phyloP scores from a whole-genome alignment of 164 flowering plant genomes.

The Dillenia turbinata region DNA sequence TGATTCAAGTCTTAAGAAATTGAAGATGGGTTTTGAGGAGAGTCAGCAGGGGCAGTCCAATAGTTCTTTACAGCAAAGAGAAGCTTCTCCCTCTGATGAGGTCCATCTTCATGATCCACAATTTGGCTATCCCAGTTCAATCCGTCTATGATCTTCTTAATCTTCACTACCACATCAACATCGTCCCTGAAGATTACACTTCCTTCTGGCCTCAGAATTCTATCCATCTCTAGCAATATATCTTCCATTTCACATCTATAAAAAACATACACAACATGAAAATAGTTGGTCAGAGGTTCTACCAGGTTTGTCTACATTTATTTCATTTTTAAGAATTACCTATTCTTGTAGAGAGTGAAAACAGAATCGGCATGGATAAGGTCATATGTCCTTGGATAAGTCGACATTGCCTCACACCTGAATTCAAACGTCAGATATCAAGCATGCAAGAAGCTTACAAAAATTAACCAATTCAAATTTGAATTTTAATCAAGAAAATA shows the following conservation, averaged over 20 bases:
- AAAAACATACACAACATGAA: background rate
- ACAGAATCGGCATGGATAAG: constrained; percentile 47
- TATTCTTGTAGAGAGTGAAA: constrained; percentile 43
- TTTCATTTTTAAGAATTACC: constrained; percentile 15
- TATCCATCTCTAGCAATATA: constrained; percentile 35
- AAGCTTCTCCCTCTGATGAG: background rate
- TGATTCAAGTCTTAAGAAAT: no score
- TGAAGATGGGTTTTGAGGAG: no score
- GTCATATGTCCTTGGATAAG: constrained; percentile 70
- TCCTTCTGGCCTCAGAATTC: constrained; percentile 2
- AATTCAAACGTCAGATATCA: background rate
- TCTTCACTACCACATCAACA: constrained; percentile 2
- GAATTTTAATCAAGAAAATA: background rate
- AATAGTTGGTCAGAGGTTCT: no score
- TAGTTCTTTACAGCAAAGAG: background rate
- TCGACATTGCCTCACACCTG: constrained; percentile 77
- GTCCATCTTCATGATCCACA: constrained; percentile 6
- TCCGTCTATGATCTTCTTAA: background rate
- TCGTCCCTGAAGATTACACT: constrained; percentile 2
- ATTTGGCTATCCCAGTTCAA: constrained; percentile 1
- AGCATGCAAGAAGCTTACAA: background rate
- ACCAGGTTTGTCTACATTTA: no score
- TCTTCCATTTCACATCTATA: constrained; percentile 60
- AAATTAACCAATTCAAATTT: background rate
- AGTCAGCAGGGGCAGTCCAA: background rate